Evolutionary conservation across 768 basidiomycete genomes (phyloP).

Genomic region (Suillus plorans): DNA sequence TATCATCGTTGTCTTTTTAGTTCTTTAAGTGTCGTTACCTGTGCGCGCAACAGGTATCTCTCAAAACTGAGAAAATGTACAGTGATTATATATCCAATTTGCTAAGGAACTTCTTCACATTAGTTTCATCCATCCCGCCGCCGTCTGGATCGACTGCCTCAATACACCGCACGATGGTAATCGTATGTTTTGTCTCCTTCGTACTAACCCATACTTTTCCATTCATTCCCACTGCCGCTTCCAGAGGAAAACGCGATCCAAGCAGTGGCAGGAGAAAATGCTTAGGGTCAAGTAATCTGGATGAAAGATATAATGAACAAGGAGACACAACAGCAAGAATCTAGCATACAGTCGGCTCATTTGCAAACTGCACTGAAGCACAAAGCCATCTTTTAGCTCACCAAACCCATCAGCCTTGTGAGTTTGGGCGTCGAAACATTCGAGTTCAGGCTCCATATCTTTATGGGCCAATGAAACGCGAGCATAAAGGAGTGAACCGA

Average conservation of each 20-base stretch:
- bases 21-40: neutral
- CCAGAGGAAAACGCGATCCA: constrained; percentile 81
- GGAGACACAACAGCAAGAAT: constrained; percentile 7
- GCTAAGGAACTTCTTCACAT: constrained; percentile 52
- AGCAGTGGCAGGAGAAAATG: constrained; percentile 82
- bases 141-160: constrained; percentile 79
- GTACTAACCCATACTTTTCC: constrained; percentile 89
- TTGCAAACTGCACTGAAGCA: constrained; percentile 77
- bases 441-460: constrained; percentile 97
- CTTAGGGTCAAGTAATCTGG: constrained; percentile 74
- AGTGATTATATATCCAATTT: constrained; percentile 40
- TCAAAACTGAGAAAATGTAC: neutral
- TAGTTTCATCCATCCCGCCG: constrained; percentile 55
- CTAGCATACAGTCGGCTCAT: constrained; percentile 79
- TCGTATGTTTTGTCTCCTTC: constrained; percentile 69
- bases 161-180: constrained; percentile 76
- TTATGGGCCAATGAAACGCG: constrained; percentile 92
- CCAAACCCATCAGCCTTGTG: constrained; percentile 93
- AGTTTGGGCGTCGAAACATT: constrained; percentile 93
- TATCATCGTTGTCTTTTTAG: constrained; percentile 3
- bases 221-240: constrained; percentile 88
- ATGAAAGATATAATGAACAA: constrained; percentile 8
- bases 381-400: constrained; percentile 86
- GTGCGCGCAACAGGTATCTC: neutral
- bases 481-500: constrained; percentile 89